phyloP scores from a whole-genome alignment of 2,329 filamentous ascomycete species.

The Calonectria montana region DNA sequence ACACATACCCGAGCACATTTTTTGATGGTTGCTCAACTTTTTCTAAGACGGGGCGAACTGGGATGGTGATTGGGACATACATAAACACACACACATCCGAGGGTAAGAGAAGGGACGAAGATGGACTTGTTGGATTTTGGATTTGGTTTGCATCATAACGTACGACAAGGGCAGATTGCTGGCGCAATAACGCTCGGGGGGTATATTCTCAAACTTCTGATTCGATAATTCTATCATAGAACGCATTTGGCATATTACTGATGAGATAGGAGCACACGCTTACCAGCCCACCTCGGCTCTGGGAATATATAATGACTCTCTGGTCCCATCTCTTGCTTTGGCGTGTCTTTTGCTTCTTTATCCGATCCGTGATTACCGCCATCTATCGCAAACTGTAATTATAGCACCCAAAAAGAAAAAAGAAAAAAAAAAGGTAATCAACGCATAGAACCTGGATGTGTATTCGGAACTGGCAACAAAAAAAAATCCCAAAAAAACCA shows the following conservation, averaged over 20 bases:
- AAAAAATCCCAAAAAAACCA: too few species aligned
- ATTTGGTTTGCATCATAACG: not conserved
- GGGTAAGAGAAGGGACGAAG: not conserved
- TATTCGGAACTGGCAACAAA: not conserved
- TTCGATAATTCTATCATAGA: conserved; percentile 19
- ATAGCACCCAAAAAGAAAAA: too few species aligned
- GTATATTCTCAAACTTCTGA: conserved; percentile 5
- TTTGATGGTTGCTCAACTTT: not conserved
- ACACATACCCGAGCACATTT: conserved; percentile 7
- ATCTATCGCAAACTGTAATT: not conserved
- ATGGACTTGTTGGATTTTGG: not conserved
- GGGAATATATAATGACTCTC: conserved; percentile 5
- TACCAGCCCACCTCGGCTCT: not conserved
- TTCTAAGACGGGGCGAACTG: not conserved
- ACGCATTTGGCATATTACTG: conserved; percentile 13
- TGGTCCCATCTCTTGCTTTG: not conserved
- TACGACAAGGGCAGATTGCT: not conserved
- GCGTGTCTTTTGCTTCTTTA: conserved; percentile 1
- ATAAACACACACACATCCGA: not conserved
- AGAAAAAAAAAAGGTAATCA: not conserved
- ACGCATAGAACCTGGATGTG: not conserved
- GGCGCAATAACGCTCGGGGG: conserved; percentile 6
- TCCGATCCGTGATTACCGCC: not conserved
- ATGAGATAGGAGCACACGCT: not conserved
- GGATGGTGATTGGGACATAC: not conserved